Evolutionary conservation across 2,329 filamentous ascomycete genomes (phyloP), one percentile per base, ranked within the genome.

Genomic region (Penicillium sp.): DNA sequence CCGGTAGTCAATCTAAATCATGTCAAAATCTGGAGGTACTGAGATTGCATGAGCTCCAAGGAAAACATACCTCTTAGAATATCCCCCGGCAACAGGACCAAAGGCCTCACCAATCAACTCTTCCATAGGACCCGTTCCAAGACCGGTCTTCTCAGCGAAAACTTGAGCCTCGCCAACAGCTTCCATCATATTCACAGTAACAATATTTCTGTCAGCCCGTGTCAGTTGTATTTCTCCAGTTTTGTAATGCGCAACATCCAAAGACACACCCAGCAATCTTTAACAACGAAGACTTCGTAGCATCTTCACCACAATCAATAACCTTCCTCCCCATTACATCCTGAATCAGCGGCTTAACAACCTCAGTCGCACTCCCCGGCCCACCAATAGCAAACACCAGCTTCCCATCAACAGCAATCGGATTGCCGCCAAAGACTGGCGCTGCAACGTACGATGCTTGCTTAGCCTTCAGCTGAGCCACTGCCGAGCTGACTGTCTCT

Each of bases 401-500:
- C 69, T 80, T 80, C 10, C 79, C 79, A 22, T 77, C 75, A 8
- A 74, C 77, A 6, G 79, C 79, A 59, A 81, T 78, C 4, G 78
- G 73, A 22, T 76, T 75, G 1, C 78, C 79, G 5, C 79, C 79
- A 49, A 81, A 81, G 8, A 81, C 78, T 6, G 80, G 81, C 2
- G 76, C 76, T 7, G 75, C 70, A 13, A 79, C 65, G 56, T 79
- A 79, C 14, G 71, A 69, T 0, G 76, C 79, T 19, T 74, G 69
- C 40, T 75, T 71, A 35, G 67, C 70, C 37, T 71, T 68, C 7
- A 81, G 66, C 57, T 74, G 65, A 8, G 72, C 65, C 7, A 75
- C 69, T 1, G 77, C 71, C 0, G 68, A 61, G 2, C 70, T 68
- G 10, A 78, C 75, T 1, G 90, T 92, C 54, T 92, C 86, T 0